These are phyloP conservation scores for Exophiala aquamarina DNA, from an alignment of 2,329 filamentous ascomycete genomes.

Conservation along the genomic window DNA sequence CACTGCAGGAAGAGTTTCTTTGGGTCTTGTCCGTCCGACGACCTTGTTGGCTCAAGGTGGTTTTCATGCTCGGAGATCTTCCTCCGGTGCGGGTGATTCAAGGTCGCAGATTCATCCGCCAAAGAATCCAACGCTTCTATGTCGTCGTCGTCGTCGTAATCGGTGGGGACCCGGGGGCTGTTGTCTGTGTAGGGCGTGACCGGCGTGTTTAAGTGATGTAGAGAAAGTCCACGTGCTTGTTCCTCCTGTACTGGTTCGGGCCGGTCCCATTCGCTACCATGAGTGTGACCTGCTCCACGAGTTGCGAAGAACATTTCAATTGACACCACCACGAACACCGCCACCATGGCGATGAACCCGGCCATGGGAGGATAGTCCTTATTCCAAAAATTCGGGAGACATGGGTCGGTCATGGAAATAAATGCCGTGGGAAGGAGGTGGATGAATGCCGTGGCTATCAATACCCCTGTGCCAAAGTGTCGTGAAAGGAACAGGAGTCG, in stretches of 20 bases:
- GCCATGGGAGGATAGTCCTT: constrained; percentile 48
- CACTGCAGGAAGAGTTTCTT: constrained; percentile 73
- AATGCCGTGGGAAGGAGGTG: constrained; percentile 72
- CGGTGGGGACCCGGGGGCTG: constrained; percentile 27
- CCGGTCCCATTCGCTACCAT: constrained; percentile 53
- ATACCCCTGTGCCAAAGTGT: constrained; percentile 78
- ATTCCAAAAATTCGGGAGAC: constrained; percentile 50
- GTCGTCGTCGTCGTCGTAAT: constrained; percentile 63
- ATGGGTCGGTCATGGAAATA: constrained; percentile 65
- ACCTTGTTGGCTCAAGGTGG: constrained; percentile 7
- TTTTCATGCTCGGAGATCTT: constrained; percentile 22
- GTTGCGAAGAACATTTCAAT: constrained; percentile 68
- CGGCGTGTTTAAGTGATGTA: constrained; percentile 8
- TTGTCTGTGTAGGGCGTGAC: constrained; percentile 15
- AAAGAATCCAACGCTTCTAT: constrained; percentile 36
- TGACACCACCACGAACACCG: constrained; percentile 47
- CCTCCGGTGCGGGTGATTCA: constrained; percentile 30
- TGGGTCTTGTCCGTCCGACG: constrained; percentile 49
- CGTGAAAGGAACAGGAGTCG: constrained; percentile 66
- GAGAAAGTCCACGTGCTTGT: too few relatives aligned
- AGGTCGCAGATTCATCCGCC: constrained; percentile 36
- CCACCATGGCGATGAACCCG: constrained; percentile 46
- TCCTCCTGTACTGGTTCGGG: constrained; percentile 27
- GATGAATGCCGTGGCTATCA: constrained; percentile 85
- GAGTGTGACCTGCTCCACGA: constrained; percentile 60